Base-by-base conservation (phyloP, 225 moss, liverwort and hornwort genomes). In the Pseudisothecium myosuroides region DNA sequence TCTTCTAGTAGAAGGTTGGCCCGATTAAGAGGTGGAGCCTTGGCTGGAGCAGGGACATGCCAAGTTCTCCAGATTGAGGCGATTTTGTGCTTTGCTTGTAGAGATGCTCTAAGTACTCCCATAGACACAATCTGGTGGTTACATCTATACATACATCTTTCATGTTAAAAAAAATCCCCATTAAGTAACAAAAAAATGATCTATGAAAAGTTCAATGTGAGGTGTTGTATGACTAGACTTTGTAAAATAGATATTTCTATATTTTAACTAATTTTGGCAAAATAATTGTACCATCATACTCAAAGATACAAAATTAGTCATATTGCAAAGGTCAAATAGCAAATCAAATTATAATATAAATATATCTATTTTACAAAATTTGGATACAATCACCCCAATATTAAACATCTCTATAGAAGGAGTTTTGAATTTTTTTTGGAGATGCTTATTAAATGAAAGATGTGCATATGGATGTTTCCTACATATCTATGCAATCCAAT, bases 31-130 rank as follows among this genome's bases (percentile, higher is more conserved):
- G 7, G 17, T 9, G 1, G 5, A 1, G 34, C 65, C 18, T 65
- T 34, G 19, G 18, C 7, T 10, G 1, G 4, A 65, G 19, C 5
- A 36, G 2, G 19, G 10, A 19, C 36, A 36, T 6, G 5, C 19
- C 19, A 36, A 65, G 5, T 65, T 36, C 18, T 36, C 36, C 0
- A 65, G 0, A 19, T 4, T 1, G 0, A 1, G 19, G 3, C 0
- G 1, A 36, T 32, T 65, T 3, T 36, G 2, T 7, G 18, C 10
- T 36, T 3, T 18, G 2, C 1, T 36, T 1, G 65, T 18, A 36
- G 66, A 36, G 11, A 66, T 37, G 20, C 6, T 66, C 6, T 39
- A 24, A 23, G 8, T 39, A 3, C 4, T 39, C 6, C 39, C 3
- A 39, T 41, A 3, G 9, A 71, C 8, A 41, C 26, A 41, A 41